These are phyloP conservation scores for Daldinia loculata DNA, from an alignment of 495 filamentous ascomycete species.

Conservation along the genomic window DNA sequence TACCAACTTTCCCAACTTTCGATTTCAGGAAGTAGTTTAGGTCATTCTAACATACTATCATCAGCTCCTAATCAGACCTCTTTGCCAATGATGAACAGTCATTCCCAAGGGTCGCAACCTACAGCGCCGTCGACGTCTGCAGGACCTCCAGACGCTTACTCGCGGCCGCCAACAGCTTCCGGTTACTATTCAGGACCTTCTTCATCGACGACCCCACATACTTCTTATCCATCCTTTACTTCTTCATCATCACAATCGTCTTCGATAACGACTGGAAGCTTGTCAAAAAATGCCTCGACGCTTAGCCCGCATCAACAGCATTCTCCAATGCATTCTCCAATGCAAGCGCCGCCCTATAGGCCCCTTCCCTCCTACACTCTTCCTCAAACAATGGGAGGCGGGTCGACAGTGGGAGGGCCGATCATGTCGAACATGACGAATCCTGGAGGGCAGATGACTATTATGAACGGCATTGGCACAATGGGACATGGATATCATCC, in stretches of 20 bases:
- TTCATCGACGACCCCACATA: conserved; percentile 72
- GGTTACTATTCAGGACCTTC: conserved; percentile 23
- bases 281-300: conserved; percentile 64
- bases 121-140: conserved; percentile 69
- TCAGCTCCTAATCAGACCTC: conserved; percentile 37
- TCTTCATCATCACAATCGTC: conserved; percentile 65
- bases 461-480: conserved; percentile 68
- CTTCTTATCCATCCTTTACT: conserved; percentile 63
- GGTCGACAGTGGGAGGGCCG: conserved; percentile 64
- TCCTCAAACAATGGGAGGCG: conserved; percentile 49
- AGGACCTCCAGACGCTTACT: conserved; percentile 67
- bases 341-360: conserved; percentile 54
- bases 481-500: conserved; percentile 57
- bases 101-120: conserved; percentile 58
- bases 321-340: conserved; percentile 55
- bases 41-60: conserved; percentile 43
- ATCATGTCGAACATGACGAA: conserved; percentile 81
- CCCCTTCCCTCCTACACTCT: conserved; percentile 22
- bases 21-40: conserved; percentile 34
- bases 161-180: conserved; percentile 49
- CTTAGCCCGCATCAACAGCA: conserved; percentile 58
- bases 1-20: conserved; percentile 54
- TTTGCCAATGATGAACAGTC: conserved; percentile 44
- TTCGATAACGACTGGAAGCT: conserved; percentile 65
- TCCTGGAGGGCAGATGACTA: conserved; percentile 72